These are phyloP conservation scores for Saccharomycopsis fodiens DNA, from an alignment of 805 yeast genomes.

Conservation along the genomic window DNA sequence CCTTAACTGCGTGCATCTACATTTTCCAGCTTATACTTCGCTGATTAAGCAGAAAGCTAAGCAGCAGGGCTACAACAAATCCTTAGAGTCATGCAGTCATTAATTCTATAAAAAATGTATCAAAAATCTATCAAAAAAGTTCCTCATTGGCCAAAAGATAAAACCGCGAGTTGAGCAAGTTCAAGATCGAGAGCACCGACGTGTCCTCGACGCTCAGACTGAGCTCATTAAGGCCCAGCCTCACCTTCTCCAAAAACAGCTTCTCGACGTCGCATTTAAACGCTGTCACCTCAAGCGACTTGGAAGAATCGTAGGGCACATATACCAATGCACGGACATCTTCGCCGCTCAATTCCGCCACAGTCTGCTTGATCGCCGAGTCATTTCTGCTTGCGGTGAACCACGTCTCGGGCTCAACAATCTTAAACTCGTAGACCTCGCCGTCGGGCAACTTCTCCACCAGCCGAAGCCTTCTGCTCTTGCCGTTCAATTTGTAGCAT, in stretches of 20 bases:
- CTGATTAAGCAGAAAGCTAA: too few species aligned
- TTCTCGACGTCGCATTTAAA: background rate
- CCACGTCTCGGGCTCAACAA: background rate
- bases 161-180: slow-evolving; percentile 7
- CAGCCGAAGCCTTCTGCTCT: background rate
- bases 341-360: background rate
- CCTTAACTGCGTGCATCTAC: too few species aligned
- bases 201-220: background rate
- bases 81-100: too few species aligned
- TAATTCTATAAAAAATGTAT: too few species aligned
- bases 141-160: background rate
- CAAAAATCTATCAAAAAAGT: background rate
- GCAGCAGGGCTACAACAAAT: too few species aligned
- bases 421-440: slow-evolving; percentile 4
- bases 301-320: background rate
- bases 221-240: background rate
- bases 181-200: slow-evolving; percentile 2
- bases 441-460: background rate
- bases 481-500: slow-evolving; percentile 2
- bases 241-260: background rate
- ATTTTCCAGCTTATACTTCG: too few species aligned
- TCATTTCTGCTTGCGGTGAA: background rate
- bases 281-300: background rate
- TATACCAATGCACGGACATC: background rate
- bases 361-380: background rate